Evolutionary conservation across 371 early-diverging fungal genomes (phyloP).

Genomic region (Lichtheimia hyalospora): DNA sequence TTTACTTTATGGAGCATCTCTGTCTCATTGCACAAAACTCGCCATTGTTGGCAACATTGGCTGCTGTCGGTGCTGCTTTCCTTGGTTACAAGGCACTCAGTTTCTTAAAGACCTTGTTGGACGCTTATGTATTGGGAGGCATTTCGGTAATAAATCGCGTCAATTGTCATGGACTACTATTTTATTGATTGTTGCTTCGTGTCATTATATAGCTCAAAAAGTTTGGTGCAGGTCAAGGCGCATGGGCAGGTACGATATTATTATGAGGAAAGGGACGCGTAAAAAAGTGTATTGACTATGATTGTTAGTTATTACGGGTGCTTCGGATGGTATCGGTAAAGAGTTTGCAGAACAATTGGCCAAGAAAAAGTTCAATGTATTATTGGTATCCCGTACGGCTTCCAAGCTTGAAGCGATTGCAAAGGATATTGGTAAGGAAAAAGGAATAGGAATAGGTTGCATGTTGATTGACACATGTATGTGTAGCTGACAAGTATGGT

Average conservation of each 20-base stretch:
- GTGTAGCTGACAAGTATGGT: conserved; percentile 43
- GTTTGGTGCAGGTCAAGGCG: conserved; percentile 81
- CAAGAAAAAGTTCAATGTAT: conserved; percentile 79
- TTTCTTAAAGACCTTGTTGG: conserved; percentile 53
- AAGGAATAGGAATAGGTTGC: not conserved
- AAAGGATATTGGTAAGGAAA: conserved; percentile 61
- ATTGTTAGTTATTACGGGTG: conserved; percentile 90
- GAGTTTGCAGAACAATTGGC: conserved; percentile 94
- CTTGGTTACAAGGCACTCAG: conserved; percentile 46
- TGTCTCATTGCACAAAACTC: conserved; percentile 8
- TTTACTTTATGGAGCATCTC: conserved; percentile 5
- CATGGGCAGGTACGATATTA: conserved; percentile 77
- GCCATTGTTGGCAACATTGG: conserved; percentile 30
- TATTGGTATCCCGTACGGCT: conserved; percentile 86
- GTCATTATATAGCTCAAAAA: conserved; percentile 57
- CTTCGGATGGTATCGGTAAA: conserved; percentile 97
- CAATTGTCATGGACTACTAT: not conserved
- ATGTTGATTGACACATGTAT: not conserved
- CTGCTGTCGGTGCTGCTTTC: conserved; percentile 50
- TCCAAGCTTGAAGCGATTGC: conserved; percentile 84
- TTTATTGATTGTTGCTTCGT: too few species aligned
- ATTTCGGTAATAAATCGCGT: conserved; percentile 43
- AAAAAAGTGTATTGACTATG: not conserved
- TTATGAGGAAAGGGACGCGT: not conserved
- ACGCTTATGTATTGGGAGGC: conserved; percentile 61